phyloP scores from a whole-genome alignment of 192 early-diverging fungal species.

The Lunasporangiospora selenospora region DNA sequence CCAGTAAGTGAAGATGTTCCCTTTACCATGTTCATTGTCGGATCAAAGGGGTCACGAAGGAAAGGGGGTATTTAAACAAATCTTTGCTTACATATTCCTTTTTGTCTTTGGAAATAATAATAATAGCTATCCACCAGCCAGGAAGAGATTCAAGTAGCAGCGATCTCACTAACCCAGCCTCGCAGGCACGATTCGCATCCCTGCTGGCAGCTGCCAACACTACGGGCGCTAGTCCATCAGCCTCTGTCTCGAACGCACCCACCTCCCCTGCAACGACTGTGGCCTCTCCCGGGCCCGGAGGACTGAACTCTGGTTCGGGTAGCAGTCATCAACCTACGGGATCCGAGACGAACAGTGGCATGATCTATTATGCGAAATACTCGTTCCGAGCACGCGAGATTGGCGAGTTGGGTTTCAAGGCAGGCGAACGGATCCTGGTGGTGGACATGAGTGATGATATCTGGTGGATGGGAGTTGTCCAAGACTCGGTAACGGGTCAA shows the following conservation, averaged over 20 bases:
- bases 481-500: constrained; percentile 54
- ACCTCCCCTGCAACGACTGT: constrained; percentile 26
- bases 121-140: neutral
- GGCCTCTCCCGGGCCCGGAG: constrained; percentile 8
- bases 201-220: constrained; percentile 5
- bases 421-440: constrained; percentile 75
- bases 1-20: no score
- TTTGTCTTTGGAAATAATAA: no score
- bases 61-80: no score
- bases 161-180: constrained; percentile 12
- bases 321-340: no score
- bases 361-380: constrained; percentile 72
- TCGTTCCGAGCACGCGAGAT: constrained; percentile 76
- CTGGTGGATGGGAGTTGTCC: constrained; percentile 84
- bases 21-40: no score
- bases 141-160: constrained; percentile 20
- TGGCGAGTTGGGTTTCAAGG: constrained; percentile 74
- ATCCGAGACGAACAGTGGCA: constrained; percentile 1
- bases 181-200: constrained; percentile 15
- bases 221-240: neutral
- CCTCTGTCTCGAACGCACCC: neutral
- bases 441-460: constrained; percentile 80
- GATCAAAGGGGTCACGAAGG: no score
- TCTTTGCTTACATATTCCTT: no score
- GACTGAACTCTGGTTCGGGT: neutral